Base-by-base conservation (phyloP, 2,329 filamentous ascomycete species). In the Colletotrichum sp. region DNA sequence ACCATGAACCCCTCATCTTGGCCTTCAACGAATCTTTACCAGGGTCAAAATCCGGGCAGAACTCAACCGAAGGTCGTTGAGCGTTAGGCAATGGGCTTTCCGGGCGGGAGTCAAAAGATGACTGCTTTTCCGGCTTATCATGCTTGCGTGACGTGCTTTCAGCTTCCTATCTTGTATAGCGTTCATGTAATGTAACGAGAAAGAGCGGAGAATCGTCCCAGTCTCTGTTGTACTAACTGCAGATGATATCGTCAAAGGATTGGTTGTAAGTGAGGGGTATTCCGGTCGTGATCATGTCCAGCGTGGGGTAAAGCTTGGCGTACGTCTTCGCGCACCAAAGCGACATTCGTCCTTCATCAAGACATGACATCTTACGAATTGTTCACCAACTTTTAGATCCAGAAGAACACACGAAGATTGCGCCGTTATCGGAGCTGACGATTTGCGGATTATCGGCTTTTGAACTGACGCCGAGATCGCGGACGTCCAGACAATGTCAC, bases 231-330 rank as follows among this genome's bases (percentile, higher is more conserved):
- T 21, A 2, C 15, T 21, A 21, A 15, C 57, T 30, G 30, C 52
- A 72, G 39, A 24, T 59, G 21, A 64, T 21, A 34, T 26, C 30
- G 32, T 39, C 6, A 7, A 36, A 68, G 64, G 63, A 72, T 68
- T 48, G 52, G 69, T 9, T 18, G 39, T 24, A 12, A 30, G 28
- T 59, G 64, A 73, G 73, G 34, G 61, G 63, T 67, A 52, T 10
- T n/a, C 13, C 43, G 30, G 30, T 60, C 21, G 30, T 64, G 26
- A 64, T 68, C 39, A 36, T 59, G 16, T 48, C 34, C 7, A 55
- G 43, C 70, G 70, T 73, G 63, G 63, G 69, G 70, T 73, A 52
- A 18, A 60, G 24, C 69, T 68, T 73, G 73, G 73, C 70, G 30
- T 68, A 67, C 68, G 61, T 71, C 34, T 30, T 63, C 34, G 28